Evolutionary conservation across 148 eudicot genomes (phyloP).

Genomic region (Vaccinium myrtillus): DNA sequence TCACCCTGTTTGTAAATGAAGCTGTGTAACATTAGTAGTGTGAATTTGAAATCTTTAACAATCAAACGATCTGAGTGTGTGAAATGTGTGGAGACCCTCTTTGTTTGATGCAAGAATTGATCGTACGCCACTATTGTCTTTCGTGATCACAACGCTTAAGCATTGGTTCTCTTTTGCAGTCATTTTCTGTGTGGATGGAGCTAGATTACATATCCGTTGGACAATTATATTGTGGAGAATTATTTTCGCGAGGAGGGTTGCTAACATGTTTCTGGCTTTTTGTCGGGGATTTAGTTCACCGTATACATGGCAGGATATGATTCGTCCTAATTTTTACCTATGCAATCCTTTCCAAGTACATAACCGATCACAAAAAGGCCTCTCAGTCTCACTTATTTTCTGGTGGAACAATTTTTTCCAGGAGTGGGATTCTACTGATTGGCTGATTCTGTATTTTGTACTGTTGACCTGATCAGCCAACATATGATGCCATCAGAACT

Average conservation of each 20-base stretch:
- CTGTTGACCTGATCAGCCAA: not conserved
- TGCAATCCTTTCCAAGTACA: too few relatives aligned
- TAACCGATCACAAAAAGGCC: too few relatives aligned
- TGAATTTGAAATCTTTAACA: constrained; percentile 13
- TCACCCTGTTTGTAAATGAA: constrained; percentile 17
- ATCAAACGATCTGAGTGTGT: not conserved
- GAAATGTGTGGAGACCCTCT: constrained; percentile 8
- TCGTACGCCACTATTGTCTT: not conserved
- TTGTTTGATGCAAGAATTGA: constrained; percentile 9
- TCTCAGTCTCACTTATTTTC: not conserved
- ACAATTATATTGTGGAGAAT: not conserved
- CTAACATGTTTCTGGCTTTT: not conserved
- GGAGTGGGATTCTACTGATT: not conserved
- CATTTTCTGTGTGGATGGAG: not conserved
- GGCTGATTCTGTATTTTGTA: not conserved
- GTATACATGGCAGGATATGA: not conserved
- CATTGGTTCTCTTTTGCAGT: not conserved
- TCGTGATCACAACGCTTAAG: not conserved
- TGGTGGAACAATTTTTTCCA: not conserved
- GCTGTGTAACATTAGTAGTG: constrained; percentile 16
- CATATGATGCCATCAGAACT: not conserved
- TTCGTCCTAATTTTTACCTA: not conserved
- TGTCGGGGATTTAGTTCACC: not conserved
- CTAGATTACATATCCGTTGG: not conserved
- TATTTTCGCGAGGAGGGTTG: too few relatives aligned